A percentile compares a stretch with the other conserved stretches of the same genome.
Evolutionary conservation across 805 yeast species (phyloP).

Genomic region (Zygotorulaspora florentina): DNA sequence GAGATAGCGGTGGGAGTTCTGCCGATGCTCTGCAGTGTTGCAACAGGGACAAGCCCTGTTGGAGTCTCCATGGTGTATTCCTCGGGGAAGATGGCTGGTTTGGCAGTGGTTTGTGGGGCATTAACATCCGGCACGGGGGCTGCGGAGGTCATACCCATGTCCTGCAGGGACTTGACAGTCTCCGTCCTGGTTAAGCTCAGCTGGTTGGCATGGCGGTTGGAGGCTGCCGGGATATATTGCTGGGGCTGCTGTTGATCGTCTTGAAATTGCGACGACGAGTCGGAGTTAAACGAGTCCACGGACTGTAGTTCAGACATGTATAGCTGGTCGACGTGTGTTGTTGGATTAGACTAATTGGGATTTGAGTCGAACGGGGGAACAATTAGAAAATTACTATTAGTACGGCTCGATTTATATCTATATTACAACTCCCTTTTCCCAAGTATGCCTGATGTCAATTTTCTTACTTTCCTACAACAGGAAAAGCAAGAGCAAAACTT

Average conservation of each 20-base stretch:
- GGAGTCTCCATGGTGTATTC: slow-evolving; percentile 84
- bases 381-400: background rate
- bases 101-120: slow-evolving; percentile 48
- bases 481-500: too few species aligned
- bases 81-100: slow-evolving; percentile 81
- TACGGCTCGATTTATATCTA: too few species aligned
- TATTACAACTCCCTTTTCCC: too few species aligned
- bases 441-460: too few species aligned
- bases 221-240: slow-evolving; percentile 21
- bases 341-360: background rate
- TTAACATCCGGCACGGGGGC: slow-evolving; percentile 54
- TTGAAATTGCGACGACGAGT: slow-evolving; percentile 13
- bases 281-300: slow-evolving; percentile 21
- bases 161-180: slow-evolving; percentile 64
- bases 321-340: background rate
- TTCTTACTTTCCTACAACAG: too few species aligned
- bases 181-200: slow-evolving; percentile 56
- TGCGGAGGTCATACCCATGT: slow-evolving; percentile 54
- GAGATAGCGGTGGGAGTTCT: slow-evolving; percentile 41
- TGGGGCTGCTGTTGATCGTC: slow-evolving; percentile 25
- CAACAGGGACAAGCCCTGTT: slow-evolving; percentile 82
- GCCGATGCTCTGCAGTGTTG: slow-evolving; percentile 65
- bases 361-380: background rate
- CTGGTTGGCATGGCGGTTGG: slow-evolving; percentile 3
- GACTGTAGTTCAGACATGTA: slow-evolving; percentile 18